Base-by-base conservation (phyloP, 1,284 basidiomycete species). In the Rhodotorula sp. region DNA sequence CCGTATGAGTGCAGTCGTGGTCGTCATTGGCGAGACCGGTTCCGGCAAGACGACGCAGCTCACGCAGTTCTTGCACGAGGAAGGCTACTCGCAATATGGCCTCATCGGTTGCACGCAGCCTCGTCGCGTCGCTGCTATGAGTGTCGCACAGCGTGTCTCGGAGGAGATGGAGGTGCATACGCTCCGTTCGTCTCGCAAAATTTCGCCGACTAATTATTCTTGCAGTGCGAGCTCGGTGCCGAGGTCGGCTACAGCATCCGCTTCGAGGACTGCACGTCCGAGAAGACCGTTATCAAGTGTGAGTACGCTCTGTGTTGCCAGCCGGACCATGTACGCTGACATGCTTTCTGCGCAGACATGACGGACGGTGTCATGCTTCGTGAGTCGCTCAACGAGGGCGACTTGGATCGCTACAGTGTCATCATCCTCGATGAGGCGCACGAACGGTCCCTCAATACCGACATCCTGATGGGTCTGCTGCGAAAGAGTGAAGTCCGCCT, bases 171-270 rank as follows among this genome's bases (percentile, higher is more conserved):
- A 79, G 95, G 70, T 69, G 51, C 36, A 51, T 52, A 20, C 27
- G 17, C 19, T 3, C 2, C 10, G 22, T 24, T 7, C 30, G 7
- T 4, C 27, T 17, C n/a, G 20, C 49, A 27, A 13, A 10, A 22
- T 22, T 51, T 27, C 29, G 59, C 48, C 32, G 48, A 32, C 48
- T 24, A 3, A 11, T 17, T 5, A 5, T 4, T n/a, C 24, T 9
- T 32, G n/a, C 47, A 61, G 60, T 52, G 49, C 11, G 91, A 97
- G 79, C 88, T 99, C 29, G 96, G 96, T 4, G 91, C 95, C 76
- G 94, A 98, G 82, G 95, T 98, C 70, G 96, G 96, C 20, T 99
- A 99, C 81, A 94, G 92, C 30, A 99, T 99, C 76, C 92, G 96
- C 36, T 99, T 99, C 82, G 96, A 99, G 81, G 95, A 99, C 80